Evolutionary conservation across 306 rosid genomes (phyloP), one percentile per base, ranked within the genome.

Genomic region (Lablab purpureus): DNA sequence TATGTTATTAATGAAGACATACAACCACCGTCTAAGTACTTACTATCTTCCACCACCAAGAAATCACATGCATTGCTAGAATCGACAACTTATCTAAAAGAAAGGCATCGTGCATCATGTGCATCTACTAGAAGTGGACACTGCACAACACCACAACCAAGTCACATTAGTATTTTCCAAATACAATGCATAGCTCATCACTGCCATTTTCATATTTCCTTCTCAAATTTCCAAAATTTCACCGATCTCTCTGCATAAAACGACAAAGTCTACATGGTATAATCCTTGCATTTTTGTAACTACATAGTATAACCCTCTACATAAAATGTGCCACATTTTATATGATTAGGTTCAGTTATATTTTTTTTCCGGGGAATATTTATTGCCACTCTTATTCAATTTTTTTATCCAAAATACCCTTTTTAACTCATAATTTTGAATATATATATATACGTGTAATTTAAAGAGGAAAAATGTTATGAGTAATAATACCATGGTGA

Each of bases 51-150:
- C 22, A 67, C 55, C 30, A 41, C 62, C n/a, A 67, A 56, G 67
- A 68, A 47, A 23, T 45, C 81, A 81, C 82, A 77, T 82, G 85
- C 54, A 76, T 76, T 69, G 19, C 52, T 76, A 49, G 74, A 82
- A 70, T 62, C 74, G 32, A 51, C 10, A 50, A 51, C 13, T 49
- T 55, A 19, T 60, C 23, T 58, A 55, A 74, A 75, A 75, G 41
- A 67, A 76, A 60, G 25, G 64, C 74, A 71, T 27, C 22, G 2
- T 75, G 25, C 41, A 37, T 1, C 81, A 69, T 70, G 71, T 82
- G 82, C 43, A 40, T 58, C 73, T n/a, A 23, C 66, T 34, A 69
- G 77, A 75, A 54, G 6, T 52, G 70, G 60, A 64, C 80, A 73
- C 51, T 28, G 75, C 52, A 54, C 73, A 79, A 1, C 37, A 73